These are phyloP conservation scores for Aspergillus quadricinctus DNA, from an alignment of 2,329 filamentous ascomycete genomes.

Conservation along the genomic window DNA sequence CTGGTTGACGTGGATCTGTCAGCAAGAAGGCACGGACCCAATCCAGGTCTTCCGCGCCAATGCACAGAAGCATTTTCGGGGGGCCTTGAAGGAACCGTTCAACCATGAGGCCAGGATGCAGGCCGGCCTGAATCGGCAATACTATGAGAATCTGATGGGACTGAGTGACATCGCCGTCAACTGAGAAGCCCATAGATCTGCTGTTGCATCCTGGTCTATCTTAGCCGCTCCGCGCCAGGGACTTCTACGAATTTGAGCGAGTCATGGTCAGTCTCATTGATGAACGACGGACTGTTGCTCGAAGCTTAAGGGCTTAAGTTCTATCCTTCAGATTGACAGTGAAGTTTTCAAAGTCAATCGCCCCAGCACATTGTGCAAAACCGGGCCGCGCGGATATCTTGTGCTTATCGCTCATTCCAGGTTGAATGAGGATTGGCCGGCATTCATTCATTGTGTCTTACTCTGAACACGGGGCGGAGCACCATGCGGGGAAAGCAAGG, in stretches of 20 bases:
- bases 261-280: too few species aligned
- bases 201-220: too few species aligned
- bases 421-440: background rate
- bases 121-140: constrained; percentile 43
- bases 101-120: constrained; percentile 42
- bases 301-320: too few species aligned
- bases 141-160: constrained; percentile 33
- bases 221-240: too few species aligned
- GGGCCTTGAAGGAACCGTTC: constrained; percentile 43
- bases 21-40: constrained; percentile 43
- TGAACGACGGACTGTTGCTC: too few species aligned
- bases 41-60: constrained; percentile 44
- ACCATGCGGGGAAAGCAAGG: background rate
- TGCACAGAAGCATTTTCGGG: constrained; percentile 41
- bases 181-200: background rate
- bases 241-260: too few species aligned
- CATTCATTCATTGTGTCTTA: background rate
- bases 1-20: constrained; percentile 47
- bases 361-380: background rate
- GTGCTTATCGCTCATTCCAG: background rate
- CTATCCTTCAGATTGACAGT: too few species aligned
- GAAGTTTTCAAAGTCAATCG: too few species aligned
- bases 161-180: background rate
- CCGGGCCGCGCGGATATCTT: background rate
- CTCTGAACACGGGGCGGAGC: background rate